Evolutionary conservation across 768 basidiomycete genomes (phyloP), one percentile per base, ranked within the genome.

Genomic region (Sarcomyxa edulis): DNA sequence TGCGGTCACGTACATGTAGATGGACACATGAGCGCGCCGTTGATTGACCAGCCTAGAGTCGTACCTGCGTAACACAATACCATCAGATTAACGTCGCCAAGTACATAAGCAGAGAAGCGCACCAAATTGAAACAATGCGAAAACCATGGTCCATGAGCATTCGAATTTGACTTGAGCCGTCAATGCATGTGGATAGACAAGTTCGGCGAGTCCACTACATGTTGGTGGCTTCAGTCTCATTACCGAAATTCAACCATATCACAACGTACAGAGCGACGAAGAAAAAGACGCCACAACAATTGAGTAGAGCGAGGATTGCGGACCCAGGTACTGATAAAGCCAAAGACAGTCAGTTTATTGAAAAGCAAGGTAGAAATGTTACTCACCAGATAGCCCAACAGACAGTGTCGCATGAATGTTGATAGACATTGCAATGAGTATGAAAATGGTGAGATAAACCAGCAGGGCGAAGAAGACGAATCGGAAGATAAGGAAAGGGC

Each of bases 391-490:
- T 40, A 59, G 35, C 3, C 60, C 62, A 8, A 54, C 51, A 7
- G 58, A 54, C 36, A 48, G 55, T 14, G 64, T 61, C 11, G 64
- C 59, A 35, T 59, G 56, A 15, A 78, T 54, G 49, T 76, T 76
- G 80, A 78, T 82, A 26, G 69, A 64, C 6, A 78, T 68, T 45
- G 81, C 79, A 16, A 71, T 65, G 28, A 81, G 50, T 6, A 68
- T 53, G 33, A 84, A 62, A 31, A 76, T 42, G 47, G 69, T 76
- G 29, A 80, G 56, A 47, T 71, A 74, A 7, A 62, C 47, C 26
- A 80, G 60, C 30, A 80, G 62, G 42, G 65, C 72, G 45, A 83
- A 73, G 39, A 75, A 55, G 27, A 79, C 67, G 19, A 74, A 67
- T 37, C 83, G 76, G 41, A 72, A 51, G 38, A 78, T 55, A 36